Evolutionary conservation across 2,329 filamentous ascomycete genomes (phyloP).

Genomic region (Cladobotryum mycophilum): DNA sequence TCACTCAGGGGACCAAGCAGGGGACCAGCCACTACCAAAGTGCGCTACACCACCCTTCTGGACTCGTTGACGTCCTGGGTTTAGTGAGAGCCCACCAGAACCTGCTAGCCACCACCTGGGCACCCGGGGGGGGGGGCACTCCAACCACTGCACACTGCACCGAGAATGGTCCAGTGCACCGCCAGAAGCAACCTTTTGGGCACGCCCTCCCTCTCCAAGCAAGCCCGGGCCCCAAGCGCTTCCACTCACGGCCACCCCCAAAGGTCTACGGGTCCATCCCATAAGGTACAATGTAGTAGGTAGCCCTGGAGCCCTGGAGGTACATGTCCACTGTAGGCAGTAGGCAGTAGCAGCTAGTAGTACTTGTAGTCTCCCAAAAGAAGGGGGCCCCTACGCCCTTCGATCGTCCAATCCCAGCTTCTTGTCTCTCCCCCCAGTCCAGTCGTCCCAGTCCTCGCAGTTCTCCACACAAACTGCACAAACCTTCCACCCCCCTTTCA

Average conservation of each 20-base stretch:
- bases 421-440: background rate
- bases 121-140: background rate
- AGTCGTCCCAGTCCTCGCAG: too few relatives aligned
- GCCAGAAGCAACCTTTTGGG: too few relatives aligned
- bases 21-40: background rate
- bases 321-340: too few relatives aligned
- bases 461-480: conserved; percentile 9
- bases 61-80: background rate
- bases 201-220: too few relatives aligned
- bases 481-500: too few relatives aligned
- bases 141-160: background rate
- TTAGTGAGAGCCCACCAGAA: background rate
- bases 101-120: background rate
- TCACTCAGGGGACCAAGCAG: background rate
- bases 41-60: background rate
- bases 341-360: background rate
- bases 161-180: too few relatives aligned
- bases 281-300: too few relatives aligned
- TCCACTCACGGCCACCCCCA: too few relatives aligned
- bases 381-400: conserved; percentile 6
- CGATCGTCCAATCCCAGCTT: conserved; percentile 11
- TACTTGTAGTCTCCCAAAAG: background rate
- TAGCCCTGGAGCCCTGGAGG: too few relatives aligned
- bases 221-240: too few relatives aligned
- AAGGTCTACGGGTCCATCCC: too few relatives aligned